Conservation (phyloP, 306 rosid species). For the Vicia faba region DNA sequence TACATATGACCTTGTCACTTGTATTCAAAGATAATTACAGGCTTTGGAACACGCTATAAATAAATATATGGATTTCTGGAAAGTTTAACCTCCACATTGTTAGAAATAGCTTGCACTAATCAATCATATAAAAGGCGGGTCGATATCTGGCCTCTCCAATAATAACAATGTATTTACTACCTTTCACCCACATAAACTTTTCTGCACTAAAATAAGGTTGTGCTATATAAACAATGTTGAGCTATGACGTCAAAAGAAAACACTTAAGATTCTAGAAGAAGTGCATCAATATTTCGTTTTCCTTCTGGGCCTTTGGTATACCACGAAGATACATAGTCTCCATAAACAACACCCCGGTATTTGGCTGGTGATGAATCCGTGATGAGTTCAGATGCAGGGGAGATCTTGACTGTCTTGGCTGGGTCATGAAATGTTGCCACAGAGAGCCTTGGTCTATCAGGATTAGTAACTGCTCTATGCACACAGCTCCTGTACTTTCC, state of each 20-base stretch:
- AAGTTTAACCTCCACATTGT: neutral
- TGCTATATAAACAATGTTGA: neutral
- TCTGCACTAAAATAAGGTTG: conserved; percentile 4
- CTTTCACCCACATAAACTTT: neutral
- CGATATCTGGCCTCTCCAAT: too few relatives aligned
- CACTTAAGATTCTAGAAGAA: conserved; percentile 48
- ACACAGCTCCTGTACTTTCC: conserved; percentile 78
- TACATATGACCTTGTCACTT: too few relatives aligned
- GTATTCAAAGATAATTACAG: neutral
- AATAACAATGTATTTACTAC: too few relatives aligned
- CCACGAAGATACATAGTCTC: conserved; percentile 75
- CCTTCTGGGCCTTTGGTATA: conserved; percentile 89
- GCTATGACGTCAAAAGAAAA: conserved; percentile 12
- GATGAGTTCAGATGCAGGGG: conserved; percentile 67
- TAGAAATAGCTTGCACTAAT: conserved; percentile 36
- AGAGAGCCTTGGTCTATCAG: conserved; percentile 67
- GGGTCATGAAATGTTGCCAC: conserved; percentile 95
- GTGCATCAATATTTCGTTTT: conserved; percentile 73
- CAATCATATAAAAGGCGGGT: too few relatives aligned
- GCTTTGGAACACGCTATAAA: too few relatives aligned
- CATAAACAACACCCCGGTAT: conserved; percentile 68
- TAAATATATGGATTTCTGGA: neutral
- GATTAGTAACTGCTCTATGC: conserved; percentile 78
- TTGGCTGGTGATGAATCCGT: conserved; percentile 55
- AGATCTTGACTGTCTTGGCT: conserved; percentile 61